These are phyloP conservation scores for Bolboschoenus planiculmis DNA, from an alignment of 176 grass and related monocot genomes.

Conservation along the genomic window DNA sequence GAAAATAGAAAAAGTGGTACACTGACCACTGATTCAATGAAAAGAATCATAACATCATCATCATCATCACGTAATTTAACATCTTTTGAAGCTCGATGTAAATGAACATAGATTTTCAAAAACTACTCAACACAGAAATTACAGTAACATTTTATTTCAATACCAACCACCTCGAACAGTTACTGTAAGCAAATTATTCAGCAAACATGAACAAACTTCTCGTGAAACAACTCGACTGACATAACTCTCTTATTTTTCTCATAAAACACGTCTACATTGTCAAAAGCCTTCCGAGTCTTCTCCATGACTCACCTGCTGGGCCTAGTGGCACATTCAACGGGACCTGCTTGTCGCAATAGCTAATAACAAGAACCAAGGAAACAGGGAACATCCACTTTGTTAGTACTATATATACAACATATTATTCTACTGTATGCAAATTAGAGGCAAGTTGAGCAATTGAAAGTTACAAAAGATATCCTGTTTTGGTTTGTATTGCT, in stretches of 20 bases:
- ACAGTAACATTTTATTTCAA: conserved; percentile 1
- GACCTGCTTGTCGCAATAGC: conserved; percentile 65
- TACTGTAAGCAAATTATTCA: background rate
- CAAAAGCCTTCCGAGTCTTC: background rate
- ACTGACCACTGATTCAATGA: background rate
- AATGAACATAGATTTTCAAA: background rate
- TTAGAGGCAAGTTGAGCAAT: background rate
- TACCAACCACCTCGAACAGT: background rate
- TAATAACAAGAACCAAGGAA: conserved; percentile 11
- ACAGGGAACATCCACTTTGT: background rate
- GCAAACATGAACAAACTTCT: background rate
- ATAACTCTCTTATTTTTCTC: conserved; percentile 15
- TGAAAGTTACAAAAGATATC: background rate
- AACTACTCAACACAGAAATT: background rate
- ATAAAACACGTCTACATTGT: background rate
- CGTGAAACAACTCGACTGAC: background rate
- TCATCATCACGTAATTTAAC: background rate
- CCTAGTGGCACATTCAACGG: conserved; percentile 56
- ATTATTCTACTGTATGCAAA: background rate
- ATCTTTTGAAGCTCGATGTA: background rate
- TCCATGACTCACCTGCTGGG: conserved; percentile 30
- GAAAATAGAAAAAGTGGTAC: too few relatives aligned
- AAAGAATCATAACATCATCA: background rate
- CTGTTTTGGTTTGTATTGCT: background rate
- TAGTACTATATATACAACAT: background rate